These are phyloP conservation scores for Colletotrichum musicola DNA, from an alignment of 2,329 filamentous ascomycete genomes.

Conservation along the genomic window DNA sequence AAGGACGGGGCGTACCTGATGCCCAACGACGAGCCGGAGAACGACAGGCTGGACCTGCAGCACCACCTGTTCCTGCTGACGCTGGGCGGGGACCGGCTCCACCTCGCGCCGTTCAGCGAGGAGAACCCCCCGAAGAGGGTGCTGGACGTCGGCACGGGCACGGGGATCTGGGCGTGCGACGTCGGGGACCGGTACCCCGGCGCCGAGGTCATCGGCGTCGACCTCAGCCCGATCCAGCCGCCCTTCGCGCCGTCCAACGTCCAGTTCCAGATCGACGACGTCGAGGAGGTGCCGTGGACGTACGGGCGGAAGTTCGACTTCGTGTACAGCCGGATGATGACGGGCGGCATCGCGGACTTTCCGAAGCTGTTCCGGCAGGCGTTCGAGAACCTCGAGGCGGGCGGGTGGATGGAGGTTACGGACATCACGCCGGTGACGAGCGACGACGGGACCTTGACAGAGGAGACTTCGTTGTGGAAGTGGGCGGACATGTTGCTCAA, in stretches of 20 bases:
- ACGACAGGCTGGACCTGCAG: slow-evolving; percentile 52
- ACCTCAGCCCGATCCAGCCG: slow-evolving; percentile 71
- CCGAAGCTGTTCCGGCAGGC: too few relatives aligned
- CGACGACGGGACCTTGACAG: too few relatives aligned
- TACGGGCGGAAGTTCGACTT: slow-evolving; percentile 48
- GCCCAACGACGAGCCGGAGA: slow-evolving; percentile 44
- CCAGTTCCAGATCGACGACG: slow-evolving; percentile 68
- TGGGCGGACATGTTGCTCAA: too few relatives aligned
- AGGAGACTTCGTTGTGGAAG: too few relatives aligned
- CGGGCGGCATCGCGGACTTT: slow-evolving; percentile 34
- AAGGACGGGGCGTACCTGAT: slow-evolving; percentile 34
- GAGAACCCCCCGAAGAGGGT: too few relatives aligned
- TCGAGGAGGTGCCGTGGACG: slow-evolving; percentile 54
- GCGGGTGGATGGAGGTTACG: too few relatives aligned
- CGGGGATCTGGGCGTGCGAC: slow-evolving; percentile 45
- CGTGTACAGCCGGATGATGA: slow-evolving; percentile 43
- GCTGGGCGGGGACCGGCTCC: too few relatives aligned
- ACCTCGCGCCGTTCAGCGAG: too few relatives aligned
- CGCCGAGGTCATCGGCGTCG: slow-evolving; percentile 63
- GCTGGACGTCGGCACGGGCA: slow-evolving; percentile 57
- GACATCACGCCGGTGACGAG: too few relatives aligned
- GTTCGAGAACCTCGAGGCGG: too few relatives aligned
- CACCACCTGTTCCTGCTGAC: slow-evolving; percentile 43
- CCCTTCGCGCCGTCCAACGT: slow-evolving; percentile 70
- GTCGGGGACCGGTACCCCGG: slow-evolving; percentile 57